Conservation (phyloP, 2,329 filamentous ascomycete genomes). For the Leptographium procerum region DNA sequence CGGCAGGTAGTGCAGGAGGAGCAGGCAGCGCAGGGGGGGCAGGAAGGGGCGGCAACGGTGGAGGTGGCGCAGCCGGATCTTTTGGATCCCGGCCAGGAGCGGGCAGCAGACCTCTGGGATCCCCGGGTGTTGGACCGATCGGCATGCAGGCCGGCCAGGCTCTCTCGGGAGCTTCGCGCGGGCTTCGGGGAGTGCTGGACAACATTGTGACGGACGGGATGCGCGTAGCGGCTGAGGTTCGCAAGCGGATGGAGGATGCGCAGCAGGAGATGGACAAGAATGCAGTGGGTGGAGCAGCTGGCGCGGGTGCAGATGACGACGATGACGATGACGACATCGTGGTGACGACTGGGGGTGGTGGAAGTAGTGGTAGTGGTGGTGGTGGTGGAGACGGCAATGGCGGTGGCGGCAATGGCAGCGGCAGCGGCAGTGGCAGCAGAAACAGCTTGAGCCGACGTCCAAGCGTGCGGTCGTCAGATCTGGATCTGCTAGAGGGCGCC, state of each 20-base stretch:
- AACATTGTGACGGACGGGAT: slow-evolving; percentile 97
- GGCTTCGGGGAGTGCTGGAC: slow-evolving; percentile 83
- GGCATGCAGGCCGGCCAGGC: slow-evolving; percentile 5
- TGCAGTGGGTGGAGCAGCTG: slow-evolving; percentile 16
- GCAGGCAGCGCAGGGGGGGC: neutral
- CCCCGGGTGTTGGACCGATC: slow-evolving; percentile 23
- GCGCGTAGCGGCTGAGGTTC: slow-evolving; percentile 86
- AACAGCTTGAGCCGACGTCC: slow-evolving; percentile 7
- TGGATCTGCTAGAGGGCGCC: slow-evolving; percentile 61
- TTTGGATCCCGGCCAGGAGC: neutral
- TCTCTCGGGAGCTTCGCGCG: slow-evolving; percentile 48
- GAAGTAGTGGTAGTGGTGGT: neutral
- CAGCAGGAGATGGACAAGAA: slow-evolving; percentile 85
- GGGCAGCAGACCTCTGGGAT: slow-evolving; percentile 23
- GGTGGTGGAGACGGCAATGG: neutral
- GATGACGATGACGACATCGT: slow-evolving; percentile 54
- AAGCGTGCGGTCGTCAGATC: slow-evolving; percentile 55
- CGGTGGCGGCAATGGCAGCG: neutral
- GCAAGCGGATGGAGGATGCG: slow-evolving; percentile 88
- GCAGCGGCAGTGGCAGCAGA: slow-evolving; percentile 11
- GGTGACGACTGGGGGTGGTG: slow-evolving; percentile 12
- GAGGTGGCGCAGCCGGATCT: slow-evolving; percentile 19
- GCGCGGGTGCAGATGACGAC: slow-evolving; percentile 19
- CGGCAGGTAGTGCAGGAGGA: slow-evolving; percentile 16
- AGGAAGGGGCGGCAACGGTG: neutral